Evolutionary conservation across 75 land plant genomes (phyloP).

Genomic region (Selaginella moellendorffii): DNA sequence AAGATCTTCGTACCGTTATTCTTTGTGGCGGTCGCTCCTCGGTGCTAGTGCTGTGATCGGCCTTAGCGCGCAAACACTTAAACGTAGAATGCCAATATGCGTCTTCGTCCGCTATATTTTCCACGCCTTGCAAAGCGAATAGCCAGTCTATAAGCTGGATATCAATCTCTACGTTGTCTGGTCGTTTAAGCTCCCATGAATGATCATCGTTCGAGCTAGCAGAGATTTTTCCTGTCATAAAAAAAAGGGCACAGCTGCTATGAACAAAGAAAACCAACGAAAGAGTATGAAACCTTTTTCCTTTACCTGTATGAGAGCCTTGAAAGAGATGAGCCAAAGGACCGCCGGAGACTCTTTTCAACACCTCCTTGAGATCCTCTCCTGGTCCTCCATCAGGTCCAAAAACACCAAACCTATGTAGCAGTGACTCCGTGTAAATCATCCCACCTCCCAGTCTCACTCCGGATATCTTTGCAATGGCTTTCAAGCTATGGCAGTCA

Average conservation of each 20-base stretch:
- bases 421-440: conserved; percentile 73
- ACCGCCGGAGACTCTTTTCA: conserved; percentile 59
- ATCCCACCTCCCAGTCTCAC: conserved; percentile 94
- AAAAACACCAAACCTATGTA: conserved; percentile 91
- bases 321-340: conserved; percentile 60
- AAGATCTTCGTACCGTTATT: neutral
- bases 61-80: conserved; percentile 45
- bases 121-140: conserved; percentile 85
- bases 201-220: conserved; percentile 15
- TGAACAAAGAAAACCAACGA: neutral
- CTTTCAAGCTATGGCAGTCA: conserved; percentile 68
- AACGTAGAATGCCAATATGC: conserved; percentile 91
- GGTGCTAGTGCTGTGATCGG: too few relatives aligned
- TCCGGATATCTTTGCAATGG: conserved; percentile 59
- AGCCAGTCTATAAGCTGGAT: conserved; percentile 73
- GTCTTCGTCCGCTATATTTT: conserved; percentile 52
- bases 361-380: conserved; percentile 57
- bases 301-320: neutral
- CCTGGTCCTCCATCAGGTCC: conserved; percentile 96
- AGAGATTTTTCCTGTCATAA: conserved; percentile 20
- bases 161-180: conserved; percentile 74
- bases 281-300: conserved; percentile 23
- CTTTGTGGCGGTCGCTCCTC: too few relatives aligned
- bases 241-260: neutral
- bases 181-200: conserved; percentile 52